Base-by-base conservation (phyloP, 2,329 filamentous ascomycete species). In the Emmonsia crescens region DNA sequence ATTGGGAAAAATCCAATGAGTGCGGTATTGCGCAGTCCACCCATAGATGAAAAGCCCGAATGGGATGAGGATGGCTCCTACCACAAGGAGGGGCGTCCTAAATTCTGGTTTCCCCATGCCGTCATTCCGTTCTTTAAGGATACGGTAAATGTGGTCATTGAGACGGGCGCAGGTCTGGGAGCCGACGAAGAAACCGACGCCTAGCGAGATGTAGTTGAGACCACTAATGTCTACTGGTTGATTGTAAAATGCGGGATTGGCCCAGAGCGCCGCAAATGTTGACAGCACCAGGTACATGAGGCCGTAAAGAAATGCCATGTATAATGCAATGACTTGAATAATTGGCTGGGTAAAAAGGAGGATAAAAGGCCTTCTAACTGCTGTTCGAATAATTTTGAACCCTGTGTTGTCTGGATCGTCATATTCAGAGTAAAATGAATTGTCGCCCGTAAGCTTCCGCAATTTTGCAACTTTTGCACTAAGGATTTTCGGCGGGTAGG, bases 401-500 rank as follows among this genome's bases (percentile, higher is more conserved):
- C 76, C 63, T 1, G 70, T 69, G 19, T 70, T 71, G 56, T 73
- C 72, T n/a, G 68, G 67, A 68, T 74, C 66, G 55, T 63, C 61
- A 40, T 40, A 62, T 29, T 66, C 51, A 14, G 64, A 65, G 56
- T 65, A 59, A 16, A 64, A 48, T 24, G 59, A 38, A 19, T 64
- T 10, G 59, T 74, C 71, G 16, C 71, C 70, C 8, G 69, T 73
- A 61, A 72, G 63, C 38, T 70, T 57, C 19, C 57, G 72, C 12
- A 78, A 76, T n/a, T 75, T 78, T 52, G 77, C 71, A 54, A 83
- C 83, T 69, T 85, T 86, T 64, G 79, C 74, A 31, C 77, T 72
- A 1, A 89, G 80, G 4, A 91, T 78, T n/a, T 82, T 82, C 0
- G 86, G 85, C 0, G 79, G 82, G 71, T 88, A 89, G 1, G 85